Base-by-base conservation (phyloP, 2,329 filamentous ascomycete genomes). In the Metarhizium humberi region DNA sequence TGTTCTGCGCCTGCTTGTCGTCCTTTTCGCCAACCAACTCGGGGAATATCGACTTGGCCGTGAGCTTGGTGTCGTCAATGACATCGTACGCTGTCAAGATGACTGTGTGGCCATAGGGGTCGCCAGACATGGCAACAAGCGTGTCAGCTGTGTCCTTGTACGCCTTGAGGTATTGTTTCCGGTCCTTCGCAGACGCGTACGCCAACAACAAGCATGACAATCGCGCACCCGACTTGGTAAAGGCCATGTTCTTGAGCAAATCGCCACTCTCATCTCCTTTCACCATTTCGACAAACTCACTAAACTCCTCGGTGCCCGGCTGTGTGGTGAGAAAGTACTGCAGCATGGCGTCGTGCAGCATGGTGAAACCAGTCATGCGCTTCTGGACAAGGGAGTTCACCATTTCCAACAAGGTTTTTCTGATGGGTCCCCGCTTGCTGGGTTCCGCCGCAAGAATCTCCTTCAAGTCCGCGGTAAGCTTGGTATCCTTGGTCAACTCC, bases 271-370 rank as follows among this genome's bases (percentile, higher is more conserved):
- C 90, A 61, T 99, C 92, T 45, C 89, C 89, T 74, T 95, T 95
- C 66, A 99, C 77, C 62, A 95, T 79, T 70, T 97, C 92, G 56
- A 95, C 74, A 66, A 96, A 96, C 63, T 95, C 91, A 36, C 78
- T 88, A 46, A 90, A 85, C 69, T 97, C 92, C 56, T 89, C 84
- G 48, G 85, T 89, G 3, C 87, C 91, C 4, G 82, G 76, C 60
- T 87, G 86, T 50, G 86, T 84, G 64, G 88, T 92, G 53, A 90
- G 75, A 73, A 92, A 96, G 72, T 96, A 99, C 69, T 99, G 92
- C 57, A 96, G 78, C 92, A 99, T 96, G 51, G 94, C 94, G 66
- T 97, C 94, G 71, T 99, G 95, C 20, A 99, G 82, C 81, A 99
- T 95, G 2, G 92, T 97, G 73, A 99, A 97, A 10, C 90, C 92